Evolutionary conservation across 345 rosid genomes (phyloP), one percentile per base, ranked within the genome.

Genomic region (Pistacia vera): DNA sequence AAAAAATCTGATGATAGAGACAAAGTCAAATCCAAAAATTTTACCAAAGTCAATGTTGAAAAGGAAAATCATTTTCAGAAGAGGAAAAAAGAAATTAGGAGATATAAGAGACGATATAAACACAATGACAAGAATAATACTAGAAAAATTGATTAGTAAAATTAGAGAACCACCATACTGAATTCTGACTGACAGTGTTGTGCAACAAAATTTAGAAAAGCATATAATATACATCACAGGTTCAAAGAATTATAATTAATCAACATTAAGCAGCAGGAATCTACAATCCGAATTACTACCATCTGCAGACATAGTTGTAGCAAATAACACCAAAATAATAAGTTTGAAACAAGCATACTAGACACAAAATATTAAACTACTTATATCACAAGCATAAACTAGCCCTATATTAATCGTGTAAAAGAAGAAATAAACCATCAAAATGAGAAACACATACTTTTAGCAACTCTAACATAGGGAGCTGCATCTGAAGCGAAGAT

Each of bases 381-480:
- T 41, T 11, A 41, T 44, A 12, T 33, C 10, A 14, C 6, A 35
- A 22, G 38, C 18, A 33, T 22, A 63, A 77, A 70, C n/a, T 30
- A 41, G 13, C 49, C 33, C n/a, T 18, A 68, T 28, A 66, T 72
- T 54, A 58, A 30, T 3, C 2, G 35, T 33, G 22, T 55, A 22
- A 46, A 64, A 73, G 74, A 74, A 69, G 22, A 66, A 70, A 59
- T 25, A 66, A 75, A 61, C 28, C 49, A 65, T 56, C 30, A 30
- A 60, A 73, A 62, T 25, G 69, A 63, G 66, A 51, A 70, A 68
- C 54, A 76, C 85, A 22, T 89, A 94, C 98, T 80, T 95, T 95
- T 68, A 95, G 88, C 86, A 93, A 80, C 81, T 95, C 99, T 79
- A 93, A 68, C 73, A 90, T 83, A 55, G 99, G 99, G 58, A 93